A percentile compares a stretch with the other conserved stretches of the same genome.
phyloP scores from a whole-genome alignment of 2,329 filamentous ascomycete genomes.

The Cytospora leucostoma region DNA sequence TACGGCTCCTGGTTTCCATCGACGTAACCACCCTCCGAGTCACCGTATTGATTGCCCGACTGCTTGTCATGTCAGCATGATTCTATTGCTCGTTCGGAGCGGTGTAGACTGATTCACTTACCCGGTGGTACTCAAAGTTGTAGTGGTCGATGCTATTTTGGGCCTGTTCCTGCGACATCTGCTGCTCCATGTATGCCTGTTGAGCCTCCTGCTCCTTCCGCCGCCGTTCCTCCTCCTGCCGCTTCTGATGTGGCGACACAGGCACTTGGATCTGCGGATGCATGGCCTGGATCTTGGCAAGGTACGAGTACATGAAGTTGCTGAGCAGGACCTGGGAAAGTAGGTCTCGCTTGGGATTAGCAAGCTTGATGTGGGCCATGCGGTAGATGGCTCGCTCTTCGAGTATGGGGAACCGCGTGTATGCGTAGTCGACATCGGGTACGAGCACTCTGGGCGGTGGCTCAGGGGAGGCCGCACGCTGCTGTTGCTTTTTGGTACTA shows the following conservation, averaged over 20 bases:
- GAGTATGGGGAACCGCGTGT: constrained; percentile 91
- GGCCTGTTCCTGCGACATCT: constrained; percentile 38
- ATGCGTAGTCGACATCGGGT: constrained; percentile 92
- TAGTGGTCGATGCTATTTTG: constrained; percentile 34
- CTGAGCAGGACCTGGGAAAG: constrained; percentile 94
- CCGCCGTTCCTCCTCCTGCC: constrained; percentile 46
- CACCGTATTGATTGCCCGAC: constrained; percentile 37
- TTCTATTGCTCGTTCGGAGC: not conserved
- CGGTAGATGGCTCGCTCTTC: constrained; percentile 97
- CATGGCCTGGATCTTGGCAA: constrained; percentile 98
- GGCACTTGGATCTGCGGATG: constrained; percentile 93
- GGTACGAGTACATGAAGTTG: constrained; percentile 99
- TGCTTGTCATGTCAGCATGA: constrained; percentile 23
- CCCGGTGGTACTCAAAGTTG: constrained; percentile 41
- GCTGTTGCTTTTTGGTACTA: constrained; percentile 69
- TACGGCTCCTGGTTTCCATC: constrained; percentile 39
- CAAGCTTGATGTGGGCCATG: constrained; percentile 98
- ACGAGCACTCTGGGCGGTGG: constrained; percentile 67
- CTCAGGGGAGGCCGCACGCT: constrained; percentile 78
- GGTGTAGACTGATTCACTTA: constrained; percentile 28
- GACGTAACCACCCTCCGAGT: constrained; percentile 36
- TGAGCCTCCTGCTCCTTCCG: constrained; percentile 51
- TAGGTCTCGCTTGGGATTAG: constrained; percentile 89
- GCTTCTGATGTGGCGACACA: constrained; percentile 64
- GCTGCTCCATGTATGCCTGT: constrained; percentile 46